Percentiles rank a stretch among this genome's conserved stretches.
Conservation (phyloP, 495 filamentous ascomycete species). For the Recurvomyces mirabilis region DNA sequence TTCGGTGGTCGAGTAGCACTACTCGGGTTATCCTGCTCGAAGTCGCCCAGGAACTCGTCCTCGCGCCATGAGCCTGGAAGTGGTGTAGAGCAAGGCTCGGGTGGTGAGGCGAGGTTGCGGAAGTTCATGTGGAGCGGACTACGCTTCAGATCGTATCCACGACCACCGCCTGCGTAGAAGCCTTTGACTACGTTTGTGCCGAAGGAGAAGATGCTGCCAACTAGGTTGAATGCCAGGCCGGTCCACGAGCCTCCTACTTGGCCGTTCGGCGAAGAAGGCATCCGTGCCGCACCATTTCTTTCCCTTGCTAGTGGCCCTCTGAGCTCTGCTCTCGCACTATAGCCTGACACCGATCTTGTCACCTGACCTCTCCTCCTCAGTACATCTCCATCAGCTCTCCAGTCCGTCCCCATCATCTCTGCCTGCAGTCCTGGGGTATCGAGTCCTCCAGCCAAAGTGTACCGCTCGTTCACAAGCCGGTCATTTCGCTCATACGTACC, state of each 20-base stretch:
- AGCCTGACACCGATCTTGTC: background rate
- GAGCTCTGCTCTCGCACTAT: background rate
- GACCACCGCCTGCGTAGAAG: slow-evolving; percentile 75
- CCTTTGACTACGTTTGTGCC: slow-evolving; percentile 69
- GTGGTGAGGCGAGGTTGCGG: background rate
- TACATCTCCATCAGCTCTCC: background rate
- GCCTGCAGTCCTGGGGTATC: slow-evolving; percentile 43
- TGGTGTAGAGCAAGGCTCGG: slow-evolving; percentile 14
- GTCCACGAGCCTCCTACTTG: slow-evolving; percentile 28
- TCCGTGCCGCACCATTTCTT: slow-evolving; percentile 17
- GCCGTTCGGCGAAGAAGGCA: slow-evolving; percentile 4
- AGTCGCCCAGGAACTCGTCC: slow-evolving; percentile 24
- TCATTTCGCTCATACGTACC: slow-evolving; percentile 28
- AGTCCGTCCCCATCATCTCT: slow-evolving; percentile 33
- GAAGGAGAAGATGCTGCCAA: slow-evolving; percentile 70
- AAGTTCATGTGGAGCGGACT: background rate
- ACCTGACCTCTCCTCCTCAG: background rate
- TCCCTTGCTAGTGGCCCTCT: slow-evolving; percentile 18
- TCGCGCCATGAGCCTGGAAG: slow-evolving; percentile 37
- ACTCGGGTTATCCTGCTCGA: slow-evolving; percentile 19
- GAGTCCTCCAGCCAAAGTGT: slow-evolving; percentile 51
- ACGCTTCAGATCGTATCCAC: slow-evolving; percentile 43
- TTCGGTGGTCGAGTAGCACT: slow-evolving; percentile 29
- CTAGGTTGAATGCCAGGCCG: slow-evolving; percentile 40
- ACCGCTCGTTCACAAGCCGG: slow-evolving; percentile 44